Evolutionary conservation across 2,329 filamentous ascomycete genomes (phyloP).

Genomic region (Colletotrichum theobromicola): DNA sequence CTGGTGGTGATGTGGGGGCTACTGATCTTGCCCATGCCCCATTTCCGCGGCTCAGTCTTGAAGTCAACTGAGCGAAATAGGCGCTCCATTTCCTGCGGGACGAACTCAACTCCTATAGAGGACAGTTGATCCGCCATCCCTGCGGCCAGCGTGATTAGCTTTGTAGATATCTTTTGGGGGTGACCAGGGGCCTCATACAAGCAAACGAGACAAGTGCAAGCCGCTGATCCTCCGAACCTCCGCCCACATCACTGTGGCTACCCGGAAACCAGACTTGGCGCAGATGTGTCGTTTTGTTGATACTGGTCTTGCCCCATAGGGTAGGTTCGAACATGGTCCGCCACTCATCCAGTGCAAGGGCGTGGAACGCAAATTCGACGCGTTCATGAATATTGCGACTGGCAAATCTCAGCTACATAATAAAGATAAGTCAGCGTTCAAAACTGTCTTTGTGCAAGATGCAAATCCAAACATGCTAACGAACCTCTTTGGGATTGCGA

Average conservation of each 20-base stretch:
- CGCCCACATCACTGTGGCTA: constrained; percentile 65
- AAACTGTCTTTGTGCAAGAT: not conserved
- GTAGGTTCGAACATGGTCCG: constrained; percentile 36
- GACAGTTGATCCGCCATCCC: constrained; percentile 29
- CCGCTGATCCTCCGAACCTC: constrained; percentile 49
- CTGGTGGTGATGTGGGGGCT: constrained; percentile 16
- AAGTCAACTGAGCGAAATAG: constrained; percentile 19
- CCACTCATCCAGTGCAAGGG: constrained; percentile 58
- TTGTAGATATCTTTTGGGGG: too few relatives aligned
- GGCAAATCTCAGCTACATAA: too few relatives aligned
- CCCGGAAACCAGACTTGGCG: constrained; percentile 58
- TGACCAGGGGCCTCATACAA: too few relatives aligned
- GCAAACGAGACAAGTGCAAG: constrained; percentile 27
- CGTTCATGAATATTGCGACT: constrained; percentile 24
- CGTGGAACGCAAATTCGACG: constrained; percentile 60
- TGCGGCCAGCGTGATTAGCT: not conserved
- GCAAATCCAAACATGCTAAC: not conserved
- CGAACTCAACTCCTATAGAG: constrained; percentile 27
- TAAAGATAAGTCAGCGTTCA: not conserved
- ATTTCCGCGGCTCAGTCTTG: constrained; percentile 5
- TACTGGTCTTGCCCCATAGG: constrained; percentile 28
- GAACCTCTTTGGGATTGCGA: constrained; percentile 4
- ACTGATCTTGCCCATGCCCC: constrained; percentile 25
- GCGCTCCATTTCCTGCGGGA: constrained; percentile 23
- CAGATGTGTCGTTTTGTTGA: constrained; percentile 21